These are phyloP conservation scores for Erythrobasidium hasegawianum DNA, from an alignment of 1,284 basidiomycete species.

Conservation along the genomic window DNA sequence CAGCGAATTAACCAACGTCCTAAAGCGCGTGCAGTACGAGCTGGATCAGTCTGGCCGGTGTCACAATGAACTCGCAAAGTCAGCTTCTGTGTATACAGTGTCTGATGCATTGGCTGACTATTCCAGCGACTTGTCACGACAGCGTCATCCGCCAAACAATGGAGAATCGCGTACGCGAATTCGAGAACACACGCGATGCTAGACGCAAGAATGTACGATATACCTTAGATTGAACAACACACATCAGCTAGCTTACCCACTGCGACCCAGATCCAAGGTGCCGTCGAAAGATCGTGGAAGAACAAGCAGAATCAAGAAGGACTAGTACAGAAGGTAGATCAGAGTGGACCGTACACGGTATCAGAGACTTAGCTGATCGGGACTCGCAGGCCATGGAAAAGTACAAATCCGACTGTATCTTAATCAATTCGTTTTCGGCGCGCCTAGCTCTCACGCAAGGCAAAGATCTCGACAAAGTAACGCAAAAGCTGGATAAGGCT, in stretches of 20 bases:
- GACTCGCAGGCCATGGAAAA: constrained; percentile 83
- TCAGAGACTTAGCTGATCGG: no score
- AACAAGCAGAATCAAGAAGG: constrained; percentile 76
- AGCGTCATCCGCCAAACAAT: constrained; percentile 60
- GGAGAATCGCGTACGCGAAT: constrained; percentile 61
- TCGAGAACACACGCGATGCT: constrained; percentile 64
- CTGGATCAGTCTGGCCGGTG: constrained; percentile 29
- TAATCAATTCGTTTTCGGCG: constrained; percentile 92
- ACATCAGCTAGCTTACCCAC: no score
- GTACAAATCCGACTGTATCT: constrained; percentile 88
- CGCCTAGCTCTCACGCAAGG: constrained; percentile 91
- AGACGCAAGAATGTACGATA: constrained; percentile 61
- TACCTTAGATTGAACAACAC: not conserved
- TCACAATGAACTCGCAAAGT: constrained; percentile 34
- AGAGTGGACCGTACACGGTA: no score
- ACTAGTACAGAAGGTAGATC: constrained; percentile 65
- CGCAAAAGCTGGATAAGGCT: constrained; percentile 76
- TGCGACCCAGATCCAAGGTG: constrained; percentile 60
- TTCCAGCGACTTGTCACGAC: not conserved
- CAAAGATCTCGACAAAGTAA: constrained; percentile 84
- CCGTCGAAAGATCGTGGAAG: constrained; percentile 83
- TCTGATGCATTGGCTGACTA: not conserved
- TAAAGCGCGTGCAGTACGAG: constrained; percentile 29
- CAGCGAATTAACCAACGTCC: constrained; percentile 42
- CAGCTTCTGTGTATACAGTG: not conserved